Evolutionary conservation across 352 stramenopile genomes (phyloP), one percentile per base, ranked within the genome.

Genomic region (Phytophthora idaei): DNA sequence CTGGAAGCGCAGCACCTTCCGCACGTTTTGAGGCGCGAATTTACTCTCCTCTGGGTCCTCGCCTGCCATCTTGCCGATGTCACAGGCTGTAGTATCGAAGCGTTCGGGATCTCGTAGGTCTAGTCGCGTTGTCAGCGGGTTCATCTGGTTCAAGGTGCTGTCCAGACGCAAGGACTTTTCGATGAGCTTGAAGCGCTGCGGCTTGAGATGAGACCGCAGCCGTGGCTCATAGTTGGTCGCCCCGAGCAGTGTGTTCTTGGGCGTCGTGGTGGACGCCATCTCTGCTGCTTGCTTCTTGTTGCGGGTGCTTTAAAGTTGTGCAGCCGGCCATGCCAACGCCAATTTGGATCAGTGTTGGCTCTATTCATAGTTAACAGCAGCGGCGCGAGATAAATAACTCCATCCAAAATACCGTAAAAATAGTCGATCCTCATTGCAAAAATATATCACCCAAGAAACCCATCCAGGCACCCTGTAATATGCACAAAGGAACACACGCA

Each of bases 1-100:
- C 54, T 89, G 90, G 71, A 97, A 97, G 15, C 90, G 88, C 48
- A 96, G 71, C 47, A 94, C 80, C 61, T 92, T 92, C 56, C 64
- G 81, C 11, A 91, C 78, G 49, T 92, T 91, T 64, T 92, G 81
- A 10, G 87, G 87, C 2, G 87, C 87, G 44, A 94, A 94, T 61
- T 90, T 93, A 74, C 81, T 93, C 56, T 91, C 84, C 29, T 73
- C 58, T 9, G 67, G 63, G 5, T 84, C 34, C 21, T 76, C 52
- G 1, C 17, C 21, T 15, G 64, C 67, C 53, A 73, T 58, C 36
- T 81, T 81, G 63, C 83, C 83, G 28, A 94, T 86, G 44, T 90
- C 75, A 56, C 61, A 80, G 11, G 84, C 77, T 5, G 75, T 87
- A 12, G 84, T 94, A 21, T 78, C 72, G 50, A 92, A 93, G 17